Evolutionary conservation across 768 basidiomycete species (phyloP).

Genomic region (Gymnopilus dilepis): DNA sequence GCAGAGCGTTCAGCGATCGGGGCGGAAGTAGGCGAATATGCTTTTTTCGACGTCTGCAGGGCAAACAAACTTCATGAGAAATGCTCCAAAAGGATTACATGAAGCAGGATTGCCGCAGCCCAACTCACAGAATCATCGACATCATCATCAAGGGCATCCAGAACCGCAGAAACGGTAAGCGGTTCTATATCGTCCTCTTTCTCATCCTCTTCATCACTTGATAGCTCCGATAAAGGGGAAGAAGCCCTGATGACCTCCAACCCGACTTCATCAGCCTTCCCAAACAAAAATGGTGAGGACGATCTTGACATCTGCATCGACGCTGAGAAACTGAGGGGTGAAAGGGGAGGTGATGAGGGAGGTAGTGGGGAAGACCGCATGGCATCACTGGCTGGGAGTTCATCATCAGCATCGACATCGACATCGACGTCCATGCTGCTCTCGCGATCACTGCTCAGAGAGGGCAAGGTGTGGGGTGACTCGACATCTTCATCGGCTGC

Average conservation of each 20-base stretch:
- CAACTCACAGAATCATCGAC: conserved; percentile 9
- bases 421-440: conserved; percentile 37
- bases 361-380: conserved; percentile 38
- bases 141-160: background rate
- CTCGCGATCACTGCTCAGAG: conserved; percentile 38
- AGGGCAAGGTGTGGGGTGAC: conserved; percentile 29
- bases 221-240: conserved; percentile 31
- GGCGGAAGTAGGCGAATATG: background rate
- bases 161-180: background rate
- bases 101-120: background rate
- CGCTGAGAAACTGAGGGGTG: conserved; percentile 44
- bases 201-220: conserved; percentile 31
- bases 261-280: conserved; percentile 26
- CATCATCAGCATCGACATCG: conserved; percentile 22
- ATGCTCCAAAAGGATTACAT: background rate
- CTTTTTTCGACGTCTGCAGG: background rate
- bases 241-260: conserved; percentile 13
- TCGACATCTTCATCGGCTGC: conserved; percentile 18
- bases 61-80: background rate
- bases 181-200: conserved; percentile 1
- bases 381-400: conserved; percentile 22
- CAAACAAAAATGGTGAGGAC: conserved; percentile 34
- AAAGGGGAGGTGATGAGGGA: conserved; percentile 51
- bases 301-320: conserved; percentile 41
- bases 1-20: background rate